Percentiles rank a stretch among this genome's conserved stretches.
phyloP scores from a whole-genome alignment of 2,329 filamentous ascomycete genomes.

The Colletotrichum lini region DNA sequence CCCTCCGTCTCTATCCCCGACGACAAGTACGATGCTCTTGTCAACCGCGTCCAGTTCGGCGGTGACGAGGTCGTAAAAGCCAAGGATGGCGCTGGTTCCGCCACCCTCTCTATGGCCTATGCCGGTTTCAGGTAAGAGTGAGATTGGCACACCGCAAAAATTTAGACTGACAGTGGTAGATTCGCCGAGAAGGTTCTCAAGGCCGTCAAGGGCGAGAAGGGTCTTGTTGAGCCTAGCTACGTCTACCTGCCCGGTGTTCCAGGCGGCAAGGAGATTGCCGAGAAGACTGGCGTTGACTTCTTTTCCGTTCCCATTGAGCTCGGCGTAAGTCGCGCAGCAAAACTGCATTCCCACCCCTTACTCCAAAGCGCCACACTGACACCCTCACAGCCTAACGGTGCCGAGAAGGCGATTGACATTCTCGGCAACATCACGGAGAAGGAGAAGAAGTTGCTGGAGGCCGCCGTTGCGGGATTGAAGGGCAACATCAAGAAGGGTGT shows the following conservation, averaged over 20 bases:
- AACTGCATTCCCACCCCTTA: neutral
- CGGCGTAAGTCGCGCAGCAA: conserved; percentile 76
- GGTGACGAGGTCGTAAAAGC: conserved; percentile 97
- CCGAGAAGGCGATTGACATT: conserved; percentile 87
- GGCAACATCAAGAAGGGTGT: conserved; percentile 96
- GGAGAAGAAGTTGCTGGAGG: conserved; percentile 89
- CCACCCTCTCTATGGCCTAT: conserved; percentile 95
- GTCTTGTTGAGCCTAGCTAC: conserved; percentile 94
- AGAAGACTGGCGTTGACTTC: conserved; percentile 89
- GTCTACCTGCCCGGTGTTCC: conserved; percentile 93
- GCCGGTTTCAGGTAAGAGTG: conserved; percentile 86
- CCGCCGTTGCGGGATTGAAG: conserved; percentile 83
- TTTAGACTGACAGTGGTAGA: conserved; percentile 59
- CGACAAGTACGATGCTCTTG: conserved; percentile 91
- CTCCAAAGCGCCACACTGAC: conserved; percentile 45
- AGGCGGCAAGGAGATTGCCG: conserved; percentile 87
- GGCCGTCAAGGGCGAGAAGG: conserved; percentile 90
- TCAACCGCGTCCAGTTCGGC: conserved; percentile 97
- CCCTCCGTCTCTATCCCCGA: conserved; percentile 85
- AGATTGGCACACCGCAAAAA: conserved; percentile 28
- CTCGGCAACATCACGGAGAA: conserved; percentile 83
- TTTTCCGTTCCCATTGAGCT: conserved; percentile 98
- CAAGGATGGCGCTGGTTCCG: conserved; percentile 91
- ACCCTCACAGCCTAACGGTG: conserved; percentile 78
- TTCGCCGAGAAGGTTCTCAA: conserved; percentile 96